Evolutionary conservation across 2,329 filamentous ascomycete genomes (phyloP), one percentile per base, ranked within the genome.

Genomic region (Fusarium ambrosium): DNA sequence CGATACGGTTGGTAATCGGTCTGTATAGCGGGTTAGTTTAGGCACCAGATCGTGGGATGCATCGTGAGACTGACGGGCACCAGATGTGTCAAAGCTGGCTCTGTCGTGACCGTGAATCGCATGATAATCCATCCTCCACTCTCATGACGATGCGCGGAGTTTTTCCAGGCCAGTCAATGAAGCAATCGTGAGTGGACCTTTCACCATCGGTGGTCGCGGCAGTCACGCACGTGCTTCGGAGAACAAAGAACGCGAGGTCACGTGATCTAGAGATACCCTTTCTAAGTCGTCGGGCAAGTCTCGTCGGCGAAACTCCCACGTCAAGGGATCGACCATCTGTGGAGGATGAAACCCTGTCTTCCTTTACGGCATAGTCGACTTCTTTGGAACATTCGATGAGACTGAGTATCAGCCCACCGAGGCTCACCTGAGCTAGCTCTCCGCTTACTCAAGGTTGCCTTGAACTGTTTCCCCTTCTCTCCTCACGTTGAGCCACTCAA

Each of bases 1-100:
- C 20, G 93, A 94, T 59, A 95, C 87, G 1, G 94, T 94, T 39
- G 94, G 92, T 63, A 96, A 86, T 62, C 94, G 91, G 84, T 95
- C 93, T 95, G 76, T 34, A 55, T 24, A 29, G 32, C 36, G 32
- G 8, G 74, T 75, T 68, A 79, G 73, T 58, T 64, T 65, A 58
- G 36, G 37, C 39, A 67, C 62, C 10, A 18, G 22, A 60, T 65
- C 14, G 53, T 62, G n/a, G 27, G 34, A 53, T 62, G 24, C 16
- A 62, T 62, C 48, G 43, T 58, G 68, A 76, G 75, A 84, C 87
- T 77, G 76, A 90, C 89, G 88, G 34, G 88, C 88, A 62, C 85
- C 85, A 34, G 86, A 81, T 53, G 87, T 82, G 74, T 89, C 88
- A 81, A 92, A 92, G 79, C 89, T 92, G 64, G 89, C 88, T 71